Evolutionary conservation across 2,329 filamentous ascomycete species (phyloP).

Genomic region (Fusarium sp.): DNA sequence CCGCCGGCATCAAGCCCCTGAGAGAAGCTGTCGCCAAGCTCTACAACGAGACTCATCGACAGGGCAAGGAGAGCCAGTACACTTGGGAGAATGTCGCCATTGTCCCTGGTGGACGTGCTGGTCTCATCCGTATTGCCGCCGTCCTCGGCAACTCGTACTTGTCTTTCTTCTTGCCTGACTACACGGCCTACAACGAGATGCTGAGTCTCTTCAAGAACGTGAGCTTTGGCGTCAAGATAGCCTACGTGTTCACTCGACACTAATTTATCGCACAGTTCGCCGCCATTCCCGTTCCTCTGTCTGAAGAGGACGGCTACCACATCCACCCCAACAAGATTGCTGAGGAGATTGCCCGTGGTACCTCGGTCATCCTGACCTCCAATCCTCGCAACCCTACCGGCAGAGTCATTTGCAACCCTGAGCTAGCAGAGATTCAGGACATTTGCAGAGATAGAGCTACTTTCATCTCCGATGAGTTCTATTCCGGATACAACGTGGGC

Average conservation of each 20-base stretch:
- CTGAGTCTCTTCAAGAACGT: constrained; percentile 89
- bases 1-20: constrained; percentile 90
- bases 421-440: constrained; percentile 90
- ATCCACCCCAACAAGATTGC: constrained; percentile 94
- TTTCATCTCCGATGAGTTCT: constrained; percentile 96
- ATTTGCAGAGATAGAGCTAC: constrained; percentile 91
- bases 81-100: constrained; percentile 98
- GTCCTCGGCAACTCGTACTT: constrained; percentile 92
- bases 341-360: constrained; percentile 87
- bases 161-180: constrained; percentile 93
- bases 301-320: constrained; percentile 87
- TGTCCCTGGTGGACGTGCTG: constrained; percentile 90
- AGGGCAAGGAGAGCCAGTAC: constrained; percentile 88
- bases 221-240: not conserved
- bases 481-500: constrained; percentile 69
- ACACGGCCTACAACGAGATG: constrained; percentile 99
- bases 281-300: constrained; percentile 84
- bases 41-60: constrained; percentile 91
- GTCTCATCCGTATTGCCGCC: constrained; percentile 92
- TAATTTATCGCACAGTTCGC: constrained; percentile 68
- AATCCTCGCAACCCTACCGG: constrained; percentile 97
- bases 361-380: constrained; percentile 88
- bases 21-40: constrained; percentile 88
- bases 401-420: constrained; percentile 82
- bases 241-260: not conserved